phyloP scores from a whole-genome alignment of 2,329 filamentous ascomycete genomes.

The Fusarium subtropicale region DNA sequence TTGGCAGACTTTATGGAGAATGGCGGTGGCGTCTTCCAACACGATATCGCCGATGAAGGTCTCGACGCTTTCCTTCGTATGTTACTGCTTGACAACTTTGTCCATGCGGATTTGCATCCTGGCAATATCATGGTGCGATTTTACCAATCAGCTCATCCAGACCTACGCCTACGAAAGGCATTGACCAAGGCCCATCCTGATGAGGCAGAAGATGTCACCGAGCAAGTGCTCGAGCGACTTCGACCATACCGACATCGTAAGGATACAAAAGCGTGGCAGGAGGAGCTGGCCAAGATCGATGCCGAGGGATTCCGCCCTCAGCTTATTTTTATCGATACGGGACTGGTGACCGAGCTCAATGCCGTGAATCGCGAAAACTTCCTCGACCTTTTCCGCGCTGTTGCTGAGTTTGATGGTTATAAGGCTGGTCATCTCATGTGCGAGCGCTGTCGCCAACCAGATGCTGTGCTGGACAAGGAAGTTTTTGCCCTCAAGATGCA shows the following conservation, averaged over 20 bases:
- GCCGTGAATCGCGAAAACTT: constrained; percentile 88
- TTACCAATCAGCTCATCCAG: constrained; percentile 82
- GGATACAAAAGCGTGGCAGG: constrained; percentile 76
- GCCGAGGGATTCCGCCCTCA: constrained; percentile 91
- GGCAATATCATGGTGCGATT: constrained; percentile 99
- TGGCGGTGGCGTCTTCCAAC: constrained; percentile 91
- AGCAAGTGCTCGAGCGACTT: constrained; percentile 84
- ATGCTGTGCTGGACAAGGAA: constrained; percentile 87
- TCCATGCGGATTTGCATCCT: constrained; percentile 95
- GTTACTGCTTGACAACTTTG: constrained; percentile 96
- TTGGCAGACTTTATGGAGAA: constrained; percentile 90
- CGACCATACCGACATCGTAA: constrained; percentile 74
- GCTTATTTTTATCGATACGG: constrained; percentile 96
- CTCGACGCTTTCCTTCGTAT: constrained; percentile 96
- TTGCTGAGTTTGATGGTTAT: constrained; percentile 97
- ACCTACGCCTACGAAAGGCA: constrained; percentile 59
- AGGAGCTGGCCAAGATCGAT: constrained; percentile 81
- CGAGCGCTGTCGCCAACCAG: constrained; percentile 90
- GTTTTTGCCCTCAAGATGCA: constrained; percentile 97
- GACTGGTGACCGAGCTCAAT: constrained; percentile 93
- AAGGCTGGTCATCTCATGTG: constrained; percentile 96
- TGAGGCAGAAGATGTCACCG: constrained; percentile 80
- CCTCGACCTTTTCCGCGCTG: constrained; percentile 92
- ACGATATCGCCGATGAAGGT: constrained; percentile 94
- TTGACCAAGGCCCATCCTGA: constrained; percentile 54